Evolutionary conservation across 345 rosid species (phyloP), one percentile per base, ranked within the genome.

Genomic region (Rhodamnia argentea): DNA sequence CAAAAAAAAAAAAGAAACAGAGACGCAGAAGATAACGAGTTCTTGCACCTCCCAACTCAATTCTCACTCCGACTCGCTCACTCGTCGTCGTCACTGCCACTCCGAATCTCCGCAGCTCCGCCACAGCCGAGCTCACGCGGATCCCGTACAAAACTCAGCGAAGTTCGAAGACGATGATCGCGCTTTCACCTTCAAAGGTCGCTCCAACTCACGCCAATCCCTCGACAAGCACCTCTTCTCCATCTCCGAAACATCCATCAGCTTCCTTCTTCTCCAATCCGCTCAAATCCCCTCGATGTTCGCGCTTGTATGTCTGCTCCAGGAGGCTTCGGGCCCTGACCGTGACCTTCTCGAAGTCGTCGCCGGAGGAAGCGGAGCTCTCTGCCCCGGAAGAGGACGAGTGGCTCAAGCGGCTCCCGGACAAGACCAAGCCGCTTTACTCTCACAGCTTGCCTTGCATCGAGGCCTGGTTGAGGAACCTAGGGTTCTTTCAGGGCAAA

Each of bases 391-490:
- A 92, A 26, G 98, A 91, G 32, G 98, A 95, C 85, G 98, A 96
- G 84, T 95, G 98, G 99, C 93, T 96, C 24, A 90, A 91, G 89
- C 92, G 88, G 87, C 95, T 94, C 64, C 96, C 96, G 53, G 99
- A 96, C 37, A 95, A 94, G 93, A 91, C 87, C 85, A 96, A 91
- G 93, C 97, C 99, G 56, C 85, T 97, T 82, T 97, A 95, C 87
- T 94, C 99, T 29, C 98, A 97, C 82, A 97, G 98, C 90, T 90
- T 97, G 90, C 98, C 98, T 44, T 94, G 99, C 85, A 95, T 96
- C 85, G 98, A 97, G 85, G 95, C 96, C 27, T 97, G 98, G 99
- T 90, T 97, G 44, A 93, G 87, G 86, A 92, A 84, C 22, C 83
- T 96, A 86, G 99, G 96, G 88, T 97, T 96, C 91, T 87, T 83